These are phyloP conservation scores for Tylopilus sp. DNA, from an alignment of 768 basidiomycete genomes.

Conservation along the genomic window DNA sequence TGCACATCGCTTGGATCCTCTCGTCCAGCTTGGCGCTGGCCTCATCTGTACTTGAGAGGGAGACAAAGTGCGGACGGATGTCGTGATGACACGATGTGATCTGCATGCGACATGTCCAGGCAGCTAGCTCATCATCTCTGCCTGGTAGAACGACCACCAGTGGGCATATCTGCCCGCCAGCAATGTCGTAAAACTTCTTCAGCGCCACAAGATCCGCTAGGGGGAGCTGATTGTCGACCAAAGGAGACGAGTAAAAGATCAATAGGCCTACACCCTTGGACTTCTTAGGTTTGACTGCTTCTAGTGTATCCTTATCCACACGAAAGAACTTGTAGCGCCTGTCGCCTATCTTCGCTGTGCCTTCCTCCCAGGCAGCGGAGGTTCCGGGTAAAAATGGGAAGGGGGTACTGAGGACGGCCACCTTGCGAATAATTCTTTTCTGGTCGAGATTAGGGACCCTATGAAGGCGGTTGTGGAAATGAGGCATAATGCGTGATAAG, in stretches of 20 bases:
- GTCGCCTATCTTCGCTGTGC: neutral
- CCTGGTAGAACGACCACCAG: constrained; percentile 4
- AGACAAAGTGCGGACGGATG: too few species aligned
- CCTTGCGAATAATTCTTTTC: too few species aligned
- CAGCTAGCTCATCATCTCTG: too few species aligned
- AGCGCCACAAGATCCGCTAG: neutral
- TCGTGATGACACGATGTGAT: too few species aligned
- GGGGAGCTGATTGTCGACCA: neutral
- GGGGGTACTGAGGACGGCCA: too few species aligned
- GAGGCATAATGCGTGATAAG: neutral
- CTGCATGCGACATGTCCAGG: too few species aligned
- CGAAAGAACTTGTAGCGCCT: neutral
- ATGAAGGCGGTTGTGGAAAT: neutral
- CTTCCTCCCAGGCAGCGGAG: neutral
- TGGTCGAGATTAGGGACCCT: neutral
- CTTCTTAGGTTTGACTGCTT: too few species aligned
- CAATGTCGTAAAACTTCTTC: neutral
- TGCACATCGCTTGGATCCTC: neutral
- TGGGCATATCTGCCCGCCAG: neutral
- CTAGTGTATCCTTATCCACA: neutral
- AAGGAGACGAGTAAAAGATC: neutral
- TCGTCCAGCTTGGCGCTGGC: neutral
- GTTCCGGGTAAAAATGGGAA: neutral
- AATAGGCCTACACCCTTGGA: neutral
- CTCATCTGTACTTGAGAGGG: neutral